Evolutionary conservation across 805 yeast species (phyloP).

Genomic region (Cyberlindnera mrakii): DNA sequence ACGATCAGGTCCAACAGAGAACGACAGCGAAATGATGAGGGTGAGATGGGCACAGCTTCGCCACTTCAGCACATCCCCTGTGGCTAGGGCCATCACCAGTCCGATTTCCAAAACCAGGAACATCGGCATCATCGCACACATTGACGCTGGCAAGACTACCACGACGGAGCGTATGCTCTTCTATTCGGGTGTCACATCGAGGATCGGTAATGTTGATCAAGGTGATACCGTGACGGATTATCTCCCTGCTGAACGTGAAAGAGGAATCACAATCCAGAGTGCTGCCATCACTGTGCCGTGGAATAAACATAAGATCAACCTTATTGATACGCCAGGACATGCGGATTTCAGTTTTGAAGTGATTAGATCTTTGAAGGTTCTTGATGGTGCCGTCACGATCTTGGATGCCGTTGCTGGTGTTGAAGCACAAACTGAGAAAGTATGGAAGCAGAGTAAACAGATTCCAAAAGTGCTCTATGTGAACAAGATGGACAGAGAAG

Average conservation of each 20-base stretch:
- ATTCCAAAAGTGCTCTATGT: slow-evolving; percentile 79
- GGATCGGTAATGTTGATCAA: slow-evolving; percentile 90
- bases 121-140: slow-evolving; percentile 97
- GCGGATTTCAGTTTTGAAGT: slow-evolving; percentile 97
- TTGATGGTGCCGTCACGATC: slow-evolving; percentile 92
- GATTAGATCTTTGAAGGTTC: slow-evolving; percentile 76
- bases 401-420: slow-evolving; percentile 97
- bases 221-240: slow-evolving; percentile 97
- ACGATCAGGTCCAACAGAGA: neutral
- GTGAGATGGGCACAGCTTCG: slow-evolving; percentile 1
- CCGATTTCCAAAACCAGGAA: slow-evolving; percentile 49
- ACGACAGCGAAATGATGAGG: neutral
- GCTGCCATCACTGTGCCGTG: slow-evolving; percentile 93
- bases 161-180: slow-evolving; percentile 95
- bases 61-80: neutral
- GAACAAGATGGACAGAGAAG: slow-evolving; percentile 94
- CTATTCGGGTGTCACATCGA: slow-evolving; percentile 70
- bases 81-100: neutral
- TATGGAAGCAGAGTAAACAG: slow-evolving; percentile 80
- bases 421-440: slow-evolving; percentile 96
- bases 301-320: slow-evolving; percentile 69
- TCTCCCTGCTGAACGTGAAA: slow-evolving; percentile 78
- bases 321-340: slow-evolving; percentile 97
- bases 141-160: slow-evolving; percentile 98
- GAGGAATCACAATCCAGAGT: slow-evolving; percentile 95